phyloP scores from a whole-genome alignment of 441 rosid genomes.

The Jatropha podagrica region DNA sequence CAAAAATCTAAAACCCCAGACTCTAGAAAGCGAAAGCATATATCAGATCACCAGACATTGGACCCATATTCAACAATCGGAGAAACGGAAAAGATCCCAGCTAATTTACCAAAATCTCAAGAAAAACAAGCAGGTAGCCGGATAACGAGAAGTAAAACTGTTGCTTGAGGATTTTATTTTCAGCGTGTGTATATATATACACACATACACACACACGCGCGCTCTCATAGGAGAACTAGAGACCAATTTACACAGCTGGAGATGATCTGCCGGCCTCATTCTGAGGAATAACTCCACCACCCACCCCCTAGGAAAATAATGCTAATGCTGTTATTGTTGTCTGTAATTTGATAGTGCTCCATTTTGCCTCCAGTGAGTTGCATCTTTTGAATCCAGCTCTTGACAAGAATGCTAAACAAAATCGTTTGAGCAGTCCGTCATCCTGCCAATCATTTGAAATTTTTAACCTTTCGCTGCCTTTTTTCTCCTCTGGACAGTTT shows the following conservation, averaged over 20 bases:
- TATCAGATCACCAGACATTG: slow-evolving; percentile 10
- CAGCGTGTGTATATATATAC: neutral
- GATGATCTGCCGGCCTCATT: slow-evolving; percentile 4
- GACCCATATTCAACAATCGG: slow-evolving; percentile 4
- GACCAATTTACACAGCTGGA: slow-evolving; percentile 5
- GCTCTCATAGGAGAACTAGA: slow-evolving; percentile 12
- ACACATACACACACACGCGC: neutral
- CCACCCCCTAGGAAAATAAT: neutral
- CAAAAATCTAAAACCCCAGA: slow-evolving; percentile 12
- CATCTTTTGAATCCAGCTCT: neutral
- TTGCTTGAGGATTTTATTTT: slow-evolving; percentile 7
- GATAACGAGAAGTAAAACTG: slow-evolving; percentile 20
- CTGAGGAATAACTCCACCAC: neutral
- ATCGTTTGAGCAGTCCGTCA: neutral
- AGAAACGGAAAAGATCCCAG: neutral
- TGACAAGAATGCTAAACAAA: neutral
- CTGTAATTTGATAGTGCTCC: slow-evolving; percentile 16
- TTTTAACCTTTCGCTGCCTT: neutral
- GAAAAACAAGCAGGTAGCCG: slow-evolving; percentile 16
- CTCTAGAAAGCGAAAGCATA: slow-evolving; percentile 30
- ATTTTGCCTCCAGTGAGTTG: neutral
- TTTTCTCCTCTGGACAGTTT: neutral
- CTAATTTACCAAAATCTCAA: slow-evolving; percentile 14
- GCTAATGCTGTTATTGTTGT: slow-evolving; percentile 8
- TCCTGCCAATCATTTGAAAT: neutral